Conservation (phyloP, 352 stramenopile species). For the Globisporangium spiculum region DNA sequence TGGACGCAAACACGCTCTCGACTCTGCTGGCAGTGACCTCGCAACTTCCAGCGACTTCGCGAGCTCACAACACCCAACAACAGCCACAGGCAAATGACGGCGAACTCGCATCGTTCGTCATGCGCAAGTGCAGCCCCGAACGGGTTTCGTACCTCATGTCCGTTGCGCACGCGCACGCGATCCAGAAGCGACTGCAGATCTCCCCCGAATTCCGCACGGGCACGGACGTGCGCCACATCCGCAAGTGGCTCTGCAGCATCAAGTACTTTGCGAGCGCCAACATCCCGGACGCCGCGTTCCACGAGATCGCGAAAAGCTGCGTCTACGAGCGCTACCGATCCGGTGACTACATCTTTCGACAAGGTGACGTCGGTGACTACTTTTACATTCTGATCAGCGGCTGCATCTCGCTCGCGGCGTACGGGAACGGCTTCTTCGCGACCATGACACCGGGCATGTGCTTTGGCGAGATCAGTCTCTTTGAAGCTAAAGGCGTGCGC, state of each 20-base stretch:
- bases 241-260: conserved; percentile 59
- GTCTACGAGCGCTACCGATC: conserved; percentile 37
- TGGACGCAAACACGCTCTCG: not conserved
- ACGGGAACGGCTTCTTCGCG: conserved; percentile 63
- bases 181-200: conserved; percentile 40
- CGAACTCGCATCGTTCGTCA: conserved; percentile 30
- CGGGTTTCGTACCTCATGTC: conserved; percentile 33
- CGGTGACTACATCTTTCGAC: conserved; percentile 67
- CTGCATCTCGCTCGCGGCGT: conserved; percentile 59
- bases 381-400: conserved; percentile 78
- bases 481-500: conserved; percentile 42
- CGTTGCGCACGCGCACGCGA: conserved; percentile 28
- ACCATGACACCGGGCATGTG: conserved; percentile 61
- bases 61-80: not conserved
- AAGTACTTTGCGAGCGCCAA: conserved; percentile 64
- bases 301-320: conserved; percentile 51
- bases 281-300: conserved; percentile 45
- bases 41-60: not conserved
- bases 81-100: not conserved
- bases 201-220: conserved; percentile 31
- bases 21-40: not conserved
- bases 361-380: conserved; percentile 60
- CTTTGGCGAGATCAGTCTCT: conserved; percentile 75
- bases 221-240: conserved; percentile 51
- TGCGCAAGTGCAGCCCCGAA: conserved; percentile 37